Conservation (phyloP, 345 rosid genomes). For the Euclidium syriacum region DNA sequence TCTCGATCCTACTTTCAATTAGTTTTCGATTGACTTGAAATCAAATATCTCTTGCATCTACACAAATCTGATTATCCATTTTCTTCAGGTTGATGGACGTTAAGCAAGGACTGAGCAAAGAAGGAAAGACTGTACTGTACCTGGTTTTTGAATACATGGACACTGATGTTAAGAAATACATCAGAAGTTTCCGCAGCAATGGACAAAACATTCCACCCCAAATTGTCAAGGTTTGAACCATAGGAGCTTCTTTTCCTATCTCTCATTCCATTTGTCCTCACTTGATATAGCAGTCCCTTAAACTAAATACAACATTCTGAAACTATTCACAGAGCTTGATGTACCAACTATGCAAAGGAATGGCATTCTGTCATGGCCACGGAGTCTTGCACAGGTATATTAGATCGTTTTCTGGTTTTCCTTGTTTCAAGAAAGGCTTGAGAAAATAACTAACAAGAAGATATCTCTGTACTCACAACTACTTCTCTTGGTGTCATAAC, state of each 20-base stretch:
- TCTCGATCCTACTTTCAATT: background rate
- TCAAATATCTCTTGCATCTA: background rate
- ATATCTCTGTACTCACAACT: background rate
- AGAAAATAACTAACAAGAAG: background rate
- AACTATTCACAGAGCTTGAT: constrained; percentile 62
- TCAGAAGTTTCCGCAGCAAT: constrained; percentile 61
- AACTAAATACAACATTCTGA: background rate
- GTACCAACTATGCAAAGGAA: constrained; percentile 95
- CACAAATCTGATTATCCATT: background rate
- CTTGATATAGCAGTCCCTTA: background rate
- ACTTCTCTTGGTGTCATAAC: background rate
- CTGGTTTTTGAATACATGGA: constrained; percentile 92
- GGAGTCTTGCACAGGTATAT: constrained; percentile 90
- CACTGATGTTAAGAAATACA: constrained; percentile 83
- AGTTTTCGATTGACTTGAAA: background rate
- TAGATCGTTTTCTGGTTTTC: background rate
- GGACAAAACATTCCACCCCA: constrained; percentile 49
- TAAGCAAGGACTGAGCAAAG: constrained; percentile 85
- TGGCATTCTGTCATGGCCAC: constrained; percentile 93
- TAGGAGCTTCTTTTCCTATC: background rate
- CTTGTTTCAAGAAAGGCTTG: background rate
- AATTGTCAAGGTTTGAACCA: constrained; percentile 44
- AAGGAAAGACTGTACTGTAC: constrained; percentile 87
- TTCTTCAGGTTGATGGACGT: constrained; percentile 71
- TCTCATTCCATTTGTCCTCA: background rate